Evolutionary conservation across 169 alveolate genomes (phyloP).

Genomic region (Plasmodium inui): DNA sequence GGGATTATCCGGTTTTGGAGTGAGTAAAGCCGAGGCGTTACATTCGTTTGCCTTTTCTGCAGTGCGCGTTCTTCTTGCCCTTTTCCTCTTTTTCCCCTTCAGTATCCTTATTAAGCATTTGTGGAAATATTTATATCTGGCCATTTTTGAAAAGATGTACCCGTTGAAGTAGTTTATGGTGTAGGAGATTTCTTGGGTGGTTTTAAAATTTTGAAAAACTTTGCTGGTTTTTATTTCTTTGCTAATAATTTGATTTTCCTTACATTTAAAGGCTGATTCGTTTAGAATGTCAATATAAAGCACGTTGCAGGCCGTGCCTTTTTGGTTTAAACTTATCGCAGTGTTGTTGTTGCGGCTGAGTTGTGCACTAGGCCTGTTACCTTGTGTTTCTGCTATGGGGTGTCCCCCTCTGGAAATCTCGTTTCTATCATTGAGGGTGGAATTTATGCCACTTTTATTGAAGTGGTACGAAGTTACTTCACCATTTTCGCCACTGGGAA

Average conservation of each 20-base stretch:
- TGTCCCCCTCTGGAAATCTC: background rate
- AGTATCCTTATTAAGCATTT: slow-evolving; percentile 62
- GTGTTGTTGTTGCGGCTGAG: background rate
- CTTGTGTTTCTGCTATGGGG: background rate
- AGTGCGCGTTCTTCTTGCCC: background rate
- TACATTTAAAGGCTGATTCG: slow-evolving; percentile 59
- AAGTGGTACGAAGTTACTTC: background rate
- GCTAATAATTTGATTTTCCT: slow-evolving; percentile 26
- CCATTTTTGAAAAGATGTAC: slow-evolving; percentile 60
- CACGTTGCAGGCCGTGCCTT: background rate
- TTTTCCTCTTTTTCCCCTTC: slow-evolving; percentile 20
- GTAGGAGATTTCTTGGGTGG: slow-evolving; percentile 33
- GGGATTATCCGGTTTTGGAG: background rate
- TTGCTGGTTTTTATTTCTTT: slow-evolving; percentile 2
- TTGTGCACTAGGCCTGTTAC: background rate
- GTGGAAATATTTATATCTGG: slow-evolving; percentile 70
- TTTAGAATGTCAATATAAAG: slow-evolving; percentile 60
- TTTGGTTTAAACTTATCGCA: background rate
- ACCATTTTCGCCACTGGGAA: background rate
- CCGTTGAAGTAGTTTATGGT: slow-evolving; percentile 58
- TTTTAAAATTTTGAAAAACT: slow-evolving; percentile 45
- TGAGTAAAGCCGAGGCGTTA: background rate
- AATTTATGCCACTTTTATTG: background rate
- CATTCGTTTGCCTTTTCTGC: background rate
- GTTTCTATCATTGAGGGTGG: background rate